phyloP scores from a whole-genome alignment of 129 eudicot species.

The Deinandra increscens region DNA sequence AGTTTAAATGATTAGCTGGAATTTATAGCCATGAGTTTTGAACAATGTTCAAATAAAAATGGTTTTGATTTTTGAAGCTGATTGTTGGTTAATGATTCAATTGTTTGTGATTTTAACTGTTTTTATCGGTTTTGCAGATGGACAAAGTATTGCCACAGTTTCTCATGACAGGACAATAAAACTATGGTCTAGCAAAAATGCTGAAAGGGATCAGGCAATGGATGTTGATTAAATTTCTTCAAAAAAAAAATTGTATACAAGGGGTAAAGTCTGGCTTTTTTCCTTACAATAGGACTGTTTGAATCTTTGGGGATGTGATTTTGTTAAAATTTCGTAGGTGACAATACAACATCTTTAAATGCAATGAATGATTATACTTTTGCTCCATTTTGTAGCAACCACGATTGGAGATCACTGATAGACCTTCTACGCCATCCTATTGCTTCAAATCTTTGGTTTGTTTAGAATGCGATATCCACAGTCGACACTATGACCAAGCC shows the following conservation, averaged over 20 bases:
- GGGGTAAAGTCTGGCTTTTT: background rate
- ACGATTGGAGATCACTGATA: too few species aligned
- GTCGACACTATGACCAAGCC: too few species aligned
- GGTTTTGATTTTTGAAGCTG: background rate
- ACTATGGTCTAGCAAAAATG: slow-evolving; percentile 59
- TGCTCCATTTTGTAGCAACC: too few species aligned
- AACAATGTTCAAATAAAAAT: background rate
- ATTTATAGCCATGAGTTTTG: background rate
- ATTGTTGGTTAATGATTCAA: background rate
- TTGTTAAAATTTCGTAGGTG: too few species aligned
- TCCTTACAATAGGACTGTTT: background rate
- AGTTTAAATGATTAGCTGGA: background rate
- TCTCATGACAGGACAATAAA: slow-evolving; percentile 81
- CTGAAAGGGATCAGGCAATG: slow-evolving; percentile 58
- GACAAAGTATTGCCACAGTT: slow-evolving; percentile 67
- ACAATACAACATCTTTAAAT: too few species aligned
- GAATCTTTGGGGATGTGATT: background rate
- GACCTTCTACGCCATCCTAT: too few species aligned
- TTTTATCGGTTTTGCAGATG: slow-evolving; percentile 53
- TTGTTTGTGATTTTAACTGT: background rate
- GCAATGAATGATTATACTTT: too few species aligned
- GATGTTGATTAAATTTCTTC: slow-evolving; percentile 50
- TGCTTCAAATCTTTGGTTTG: too few species aligned
- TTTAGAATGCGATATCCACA: too few species aligned
- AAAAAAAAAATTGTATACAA: too few species aligned